phyloP scores from a whole-genome alignment of 2,329 filamentous ascomycete species.

The Colletotrichum sp. region DNA sequence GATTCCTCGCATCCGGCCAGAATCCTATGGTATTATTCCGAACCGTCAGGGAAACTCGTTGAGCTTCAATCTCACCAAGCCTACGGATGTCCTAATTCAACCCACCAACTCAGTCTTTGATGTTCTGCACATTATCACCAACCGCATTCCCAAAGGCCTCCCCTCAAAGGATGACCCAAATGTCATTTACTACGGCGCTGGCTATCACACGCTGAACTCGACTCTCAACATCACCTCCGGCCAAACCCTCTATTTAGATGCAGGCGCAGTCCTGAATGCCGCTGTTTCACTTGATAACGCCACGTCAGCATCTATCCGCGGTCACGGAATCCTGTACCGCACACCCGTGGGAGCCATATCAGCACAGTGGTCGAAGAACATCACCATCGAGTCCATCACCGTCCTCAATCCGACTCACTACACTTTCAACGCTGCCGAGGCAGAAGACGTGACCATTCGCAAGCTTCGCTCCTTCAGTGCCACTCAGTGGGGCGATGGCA shows the following conservation, averaged over 20 bases:
- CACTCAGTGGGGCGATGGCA: slow-evolving; percentile 25
- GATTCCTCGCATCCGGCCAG: not conserved
- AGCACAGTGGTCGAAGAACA: slow-evolving; percentile 10
- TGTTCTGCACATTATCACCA: slow-evolving; percentile 26
- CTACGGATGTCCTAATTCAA: slow-evolving; percentile 4
- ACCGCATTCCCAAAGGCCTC: slow-evolving; percentile 16
- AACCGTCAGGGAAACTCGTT: not conserved
- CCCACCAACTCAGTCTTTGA: slow-evolving; percentile 28
- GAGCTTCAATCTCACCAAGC: not conserved
- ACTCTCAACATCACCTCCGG: slow-evolving; percentile 14
- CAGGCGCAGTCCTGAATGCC: not conserved
- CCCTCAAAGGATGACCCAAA: not conserved
- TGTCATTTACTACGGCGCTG: slow-evolving; percentile 27
- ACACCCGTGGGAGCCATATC: slow-evolving; percentile 9
- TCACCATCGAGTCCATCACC: slow-evolving; percentile 22
- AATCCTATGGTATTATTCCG: not conserved
- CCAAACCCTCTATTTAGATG: not conserved
- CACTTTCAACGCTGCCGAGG: slow-evolving; percentile 15
- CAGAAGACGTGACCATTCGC: slow-evolving; percentile 16
- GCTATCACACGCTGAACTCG: slow-evolving; percentile 20
- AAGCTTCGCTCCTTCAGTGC: slow-evolving; percentile 20
- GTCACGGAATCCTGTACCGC: slow-evolving; percentile 24
- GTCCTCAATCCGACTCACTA: slow-evolving; percentile 15
- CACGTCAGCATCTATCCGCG: slow-evolving; percentile 19
- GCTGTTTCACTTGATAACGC: slow-evolving; percentile 4